A percentile compares a stretch with the other conserved stretches of the same genome.
These are phyloP conservation scores for Talaromyces sp. DNA, from an alignment of 2,329 filamentous ascomycete species.

Conservation along the genomic window DNA sequence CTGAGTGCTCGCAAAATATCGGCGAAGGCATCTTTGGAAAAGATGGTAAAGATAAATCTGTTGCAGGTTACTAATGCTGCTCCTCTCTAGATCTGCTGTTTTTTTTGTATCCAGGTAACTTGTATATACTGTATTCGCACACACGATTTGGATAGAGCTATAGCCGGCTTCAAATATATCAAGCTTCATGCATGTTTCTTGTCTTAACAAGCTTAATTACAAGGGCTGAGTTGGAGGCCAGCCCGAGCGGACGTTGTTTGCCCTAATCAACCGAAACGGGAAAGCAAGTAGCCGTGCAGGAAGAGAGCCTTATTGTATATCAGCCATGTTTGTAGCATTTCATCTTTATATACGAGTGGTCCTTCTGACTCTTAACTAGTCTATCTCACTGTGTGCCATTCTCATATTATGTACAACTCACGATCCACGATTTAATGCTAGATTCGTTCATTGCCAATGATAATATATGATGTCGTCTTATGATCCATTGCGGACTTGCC, in stretches of 20 bases:
- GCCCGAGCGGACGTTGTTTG: not conserved
- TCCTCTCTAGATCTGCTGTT: not conserved
- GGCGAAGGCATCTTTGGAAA: slow-evolving; percentile 52
- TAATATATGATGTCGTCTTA: too few relatives aligned
- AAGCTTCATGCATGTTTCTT: not conserved
- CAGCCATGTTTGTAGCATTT: not conserved
- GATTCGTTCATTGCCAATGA: too few relatives aligned
- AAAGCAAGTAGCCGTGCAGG: not conserved
- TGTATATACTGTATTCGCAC: not conserved
- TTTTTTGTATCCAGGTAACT: not conserved
- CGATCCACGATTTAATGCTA: too few relatives aligned
- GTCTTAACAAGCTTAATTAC: not conserved
- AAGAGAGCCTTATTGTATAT: not conserved
- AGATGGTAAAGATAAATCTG: slow-evolving; percentile 34
- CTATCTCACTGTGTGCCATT: too few relatives aligned
- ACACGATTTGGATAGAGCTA: not conserved
- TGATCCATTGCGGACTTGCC: too few relatives aligned
- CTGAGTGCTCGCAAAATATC: slow-evolving; percentile 57
- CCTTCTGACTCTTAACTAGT: not conserved
- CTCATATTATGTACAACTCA: too few relatives aligned
- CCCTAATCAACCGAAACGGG: not conserved
- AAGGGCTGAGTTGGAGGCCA: too few relatives aligned
- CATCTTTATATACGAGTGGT: not conserved
- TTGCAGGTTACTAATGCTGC: slow-evolving; percentile 35
- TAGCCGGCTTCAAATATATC: not conserved